Base-by-base conservation (phyloP, 129 eudicot species). In the Chrysanthemum lavandulifolium region DNA sequence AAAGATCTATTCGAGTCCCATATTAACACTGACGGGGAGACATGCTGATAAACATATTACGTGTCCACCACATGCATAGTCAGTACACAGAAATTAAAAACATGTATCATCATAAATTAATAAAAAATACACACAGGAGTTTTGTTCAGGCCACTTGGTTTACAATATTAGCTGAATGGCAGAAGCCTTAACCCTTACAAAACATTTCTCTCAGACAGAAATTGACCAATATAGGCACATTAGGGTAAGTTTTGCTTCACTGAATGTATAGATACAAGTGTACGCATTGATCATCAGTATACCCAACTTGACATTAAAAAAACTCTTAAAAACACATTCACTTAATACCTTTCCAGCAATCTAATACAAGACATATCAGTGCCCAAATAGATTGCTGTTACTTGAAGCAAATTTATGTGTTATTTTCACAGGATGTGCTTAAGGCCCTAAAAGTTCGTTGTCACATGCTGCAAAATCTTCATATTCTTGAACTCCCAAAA, bases 391-490 rank as follows among this genome's bases (percentile, higher is more conserved):
- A 27, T 61, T 14, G 18, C 13, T 31, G 63, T 18, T 36, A 48
- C n/a, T 14, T 50, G 52, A 27, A 33, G 67, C 51, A 47, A 23
- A 43, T 3, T 57, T 8, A 11, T 18, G 47, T 9, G 31, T 13
- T 52, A 7, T 23, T 76, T 67, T 31, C 69, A 68, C 51, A 61
- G 47, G 29, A 13, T 45, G 45, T 9, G 23, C 68, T 43, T 45
- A 2, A 45, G 47, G 25, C 56, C 40, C 29, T 13, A 40, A 71
- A 45, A 13, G 55, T 29, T 68, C 53, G 45, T 2, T 55, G 62
- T 57, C 74, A 58, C 68, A 60, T 48, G 61, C 12, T 67, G 61
- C 15, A 48, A 61, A 48, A 59, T 69, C 55, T 67, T 60, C 58
- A 55, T 53, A 36, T 40, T 19, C n/a, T 27, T 67, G 50, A 25